phyloP scores from a whole-genome alignment of 2,329 filamentous ascomycete genomes.

The Fusarium longipes region DNA sequence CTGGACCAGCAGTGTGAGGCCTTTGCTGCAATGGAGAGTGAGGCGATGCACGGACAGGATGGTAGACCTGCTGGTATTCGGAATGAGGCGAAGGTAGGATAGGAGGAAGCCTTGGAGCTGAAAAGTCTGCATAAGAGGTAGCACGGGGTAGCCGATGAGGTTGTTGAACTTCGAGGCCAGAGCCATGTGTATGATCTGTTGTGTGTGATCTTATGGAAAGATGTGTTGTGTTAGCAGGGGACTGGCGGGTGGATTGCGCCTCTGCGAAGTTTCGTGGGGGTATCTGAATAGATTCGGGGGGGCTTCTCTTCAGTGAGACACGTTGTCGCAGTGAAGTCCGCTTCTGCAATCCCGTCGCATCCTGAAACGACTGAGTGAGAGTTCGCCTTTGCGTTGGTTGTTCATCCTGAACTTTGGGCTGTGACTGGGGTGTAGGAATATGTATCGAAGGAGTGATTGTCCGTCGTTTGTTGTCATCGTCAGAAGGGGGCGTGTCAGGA shows the following conservation, averaged over 20 bases:
- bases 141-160: slow-evolving; percentile 51
- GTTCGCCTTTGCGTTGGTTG: slow-evolving; percentile 29
- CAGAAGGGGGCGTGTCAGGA: slow-evolving; percentile 21
- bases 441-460: slow-evolving; percentile 32
- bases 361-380: slow-evolving; percentile 34
- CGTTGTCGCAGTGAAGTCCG: slow-evolving; percentile 64
- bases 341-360: slow-evolving; percentile 47
- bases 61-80: slow-evolving; percentile 64
- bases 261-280: slow-evolving; percentile 53
- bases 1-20: slow-evolving; percentile 63
- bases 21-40: slow-evolving; percentile 72
- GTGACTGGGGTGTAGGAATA: slow-evolving; percentile 26
- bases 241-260: slow-evolving; percentile 44
- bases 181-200: slow-evolving; percentile 62
- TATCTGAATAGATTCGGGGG: slow-evolving; percentile 66
- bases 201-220: slow-evolving; percentile 47
- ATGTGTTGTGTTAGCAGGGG: slow-evolving; percentile 49
- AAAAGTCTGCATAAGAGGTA: slow-evolving; percentile 49
- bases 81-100: slow-evolving; percentile 51
- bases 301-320: slow-evolving; percentile 63
- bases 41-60: slow-evolving; percentile 70
- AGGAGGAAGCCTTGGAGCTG: slow-evolving; percentile 39
- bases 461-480: slow-evolving; percentile 24
- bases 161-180: slow-evolving; percentile 57
- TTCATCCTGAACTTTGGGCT: slow-evolving; percentile 1